phyloP scores from a whole-genome alignment of 257 asterid genomes.

The Linderniella brevidens region DNA sequence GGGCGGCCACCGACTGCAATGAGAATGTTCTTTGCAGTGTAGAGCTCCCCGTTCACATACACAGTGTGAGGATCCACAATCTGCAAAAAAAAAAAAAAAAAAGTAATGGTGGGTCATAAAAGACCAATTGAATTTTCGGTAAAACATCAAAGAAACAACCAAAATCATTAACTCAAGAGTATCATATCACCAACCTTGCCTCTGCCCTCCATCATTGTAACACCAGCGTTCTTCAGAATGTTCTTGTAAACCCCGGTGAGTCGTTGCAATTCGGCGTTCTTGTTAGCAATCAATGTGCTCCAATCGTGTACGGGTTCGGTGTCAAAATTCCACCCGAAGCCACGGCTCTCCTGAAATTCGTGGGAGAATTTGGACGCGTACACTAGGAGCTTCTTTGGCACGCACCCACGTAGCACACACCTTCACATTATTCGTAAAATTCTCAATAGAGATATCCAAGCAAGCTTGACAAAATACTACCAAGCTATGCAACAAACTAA shows the following conservation, averaged over 20 bases:
- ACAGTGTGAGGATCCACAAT: slow-evolving; percentile 84
- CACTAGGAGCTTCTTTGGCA: slow-evolving; percentile 85
- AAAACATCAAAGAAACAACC: background rate
- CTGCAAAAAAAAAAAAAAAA: no score
- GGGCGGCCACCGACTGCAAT: slow-evolving; percentile 97
- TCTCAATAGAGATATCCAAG: slow-evolving; percentile 10
- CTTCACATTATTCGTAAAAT: slow-evolving; percentile 27
- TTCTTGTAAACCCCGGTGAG: slow-evolving; percentile 82
- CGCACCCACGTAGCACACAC: slow-evolving; percentile 98
- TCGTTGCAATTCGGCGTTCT: slow-evolving; percentile 86
- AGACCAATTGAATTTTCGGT: slow-evolving; percentile 5
- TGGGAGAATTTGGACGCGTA: slow-evolving; percentile 86
- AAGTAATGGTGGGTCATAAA: no score
- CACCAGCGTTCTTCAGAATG: slow-evolving; percentile 61
- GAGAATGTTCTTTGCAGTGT: slow-evolving; percentile 79
- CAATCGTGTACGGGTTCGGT: slow-evolving; percentile 92
- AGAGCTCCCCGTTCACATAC: slow-evolving; percentile 70
- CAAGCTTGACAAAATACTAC: no score
- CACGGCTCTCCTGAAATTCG: slow-evolving; percentile 85
- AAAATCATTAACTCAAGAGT: no score
- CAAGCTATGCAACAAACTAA: no score
- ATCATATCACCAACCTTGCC: slow-evolving; percentile 57
- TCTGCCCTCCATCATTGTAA: slow-evolving; percentile 68
- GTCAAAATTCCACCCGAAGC: slow-evolving; percentile 81
- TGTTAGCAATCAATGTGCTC: slow-evolving; percentile 82